Base-by-base conservation (phyloP, 352 stramenopile genomes). In the Phytopythium vexans region DNA sequence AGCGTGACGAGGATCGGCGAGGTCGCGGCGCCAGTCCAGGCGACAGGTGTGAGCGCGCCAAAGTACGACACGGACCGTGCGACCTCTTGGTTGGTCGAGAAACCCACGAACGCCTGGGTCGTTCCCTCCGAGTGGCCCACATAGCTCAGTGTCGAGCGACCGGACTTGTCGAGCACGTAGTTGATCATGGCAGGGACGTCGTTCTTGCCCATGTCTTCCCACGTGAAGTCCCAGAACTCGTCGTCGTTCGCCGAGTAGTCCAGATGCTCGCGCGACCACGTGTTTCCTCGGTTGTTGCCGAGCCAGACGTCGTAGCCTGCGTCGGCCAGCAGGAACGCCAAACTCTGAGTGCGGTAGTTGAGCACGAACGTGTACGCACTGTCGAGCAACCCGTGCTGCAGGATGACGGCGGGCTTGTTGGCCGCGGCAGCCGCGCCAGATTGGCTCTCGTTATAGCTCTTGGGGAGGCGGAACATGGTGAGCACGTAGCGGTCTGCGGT, bases 221-320 rank as follows among this genome's bases (percentile, higher is more conserved):
- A 85, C 27, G 51, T 75, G 35, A 82, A 85, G 41, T 82, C 66
- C 71, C 74, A 85, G 58, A 77, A 85, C 32, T 38, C 58, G 31
- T 60, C 47, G 52, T 78, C 64, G 4, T 56, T 51, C 15, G 54
- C 63, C 3, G 56, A 52, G 52, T 79, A 79, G 39, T 80, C 69
- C 41, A 81, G n/a, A 49, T 85, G 74, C 16, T 49, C 36, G 15
- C 56, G 64, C 6, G 74, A 85, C 58, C 73, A 85, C n/a, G 74
- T 85, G 33, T 68, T 81, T 32, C 74, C 74, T 12, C 74, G 68
- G 60, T 81, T 85, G 70, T 85, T 85, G 38, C 74, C 74, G 16
- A 85, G 71, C 74, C 74, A 85, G 12, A 85, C 74, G 34, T 86
- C 74, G 46, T 77, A 86, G 3, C 74, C 74, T 5, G 66, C 72